Conservation (phyloP, 495 filamentous ascomycete genomes). For the Xylaria bambusicola region DNA sequence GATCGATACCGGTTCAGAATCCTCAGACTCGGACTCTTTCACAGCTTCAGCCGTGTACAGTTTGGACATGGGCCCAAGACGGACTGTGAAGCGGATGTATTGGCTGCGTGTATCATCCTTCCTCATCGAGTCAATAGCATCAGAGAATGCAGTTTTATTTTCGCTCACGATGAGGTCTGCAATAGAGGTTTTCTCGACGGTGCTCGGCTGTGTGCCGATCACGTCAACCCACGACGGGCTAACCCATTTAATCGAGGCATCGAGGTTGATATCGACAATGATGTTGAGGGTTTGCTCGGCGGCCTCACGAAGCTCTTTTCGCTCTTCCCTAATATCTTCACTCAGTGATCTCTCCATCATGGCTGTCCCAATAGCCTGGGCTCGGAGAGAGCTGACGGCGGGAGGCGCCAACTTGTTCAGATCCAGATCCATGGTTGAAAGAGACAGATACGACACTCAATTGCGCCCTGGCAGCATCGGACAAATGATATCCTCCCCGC, state of each 20-base stretch:
- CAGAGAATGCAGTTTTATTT: conserved; percentile 73
- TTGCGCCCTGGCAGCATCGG: conserved; percentile 33
- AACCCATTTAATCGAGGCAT: conserved; percentile 88
- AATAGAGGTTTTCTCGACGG: conserved; percentile 75
- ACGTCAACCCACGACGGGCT: conserved; percentile 97
- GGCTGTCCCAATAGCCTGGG: conserved; percentile 40
- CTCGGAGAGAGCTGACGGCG: conserved; percentile 50
- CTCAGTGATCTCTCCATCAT: conserved; percentile 59
- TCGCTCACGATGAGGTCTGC: conserved; percentile 75
- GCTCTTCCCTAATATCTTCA: conserved; percentile 65
- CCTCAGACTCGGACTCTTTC: conserved; percentile 49
- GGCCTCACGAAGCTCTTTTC: conserved; percentile 89
- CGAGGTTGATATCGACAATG: conserved; percentile 87
- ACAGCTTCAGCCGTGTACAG: conserved; percentile 53
- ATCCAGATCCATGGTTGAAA: conserved; percentile 47
- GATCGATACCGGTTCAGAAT: conserved; percentile 56
- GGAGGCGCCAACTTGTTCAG: conserved; percentile 46
- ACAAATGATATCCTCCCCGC: conserved; percentile 20
- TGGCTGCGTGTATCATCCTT: conserved; percentile 91
- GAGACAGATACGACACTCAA: conserved; percentile 26
- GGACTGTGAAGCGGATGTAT: conserved; percentile 82
- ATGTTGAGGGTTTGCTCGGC: conserved; percentile 96
- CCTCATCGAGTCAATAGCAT: conserved; percentile 84
- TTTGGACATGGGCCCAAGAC: conserved; percentile 73
- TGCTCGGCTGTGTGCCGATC: conserved; percentile 73